Base-by-base conservation (phyloP, 2,329 filamentous ascomycete species). In the Xylariaceae sp. region DNA sequence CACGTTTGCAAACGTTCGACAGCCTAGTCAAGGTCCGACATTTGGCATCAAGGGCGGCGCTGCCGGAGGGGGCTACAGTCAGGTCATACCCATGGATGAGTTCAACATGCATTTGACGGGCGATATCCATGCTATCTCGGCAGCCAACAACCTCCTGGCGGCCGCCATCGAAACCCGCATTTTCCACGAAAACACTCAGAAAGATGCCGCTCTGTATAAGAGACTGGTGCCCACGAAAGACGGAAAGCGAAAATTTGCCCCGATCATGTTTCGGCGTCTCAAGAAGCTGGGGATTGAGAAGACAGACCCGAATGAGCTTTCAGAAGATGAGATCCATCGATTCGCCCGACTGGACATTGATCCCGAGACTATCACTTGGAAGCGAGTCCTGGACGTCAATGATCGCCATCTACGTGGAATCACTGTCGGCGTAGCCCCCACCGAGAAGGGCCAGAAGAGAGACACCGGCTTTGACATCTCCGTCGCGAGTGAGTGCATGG, bases 71-170 rank as follows among this genome's bases (percentile, higher is more conserved):
- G 92, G 92, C 24, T 98, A 96, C 75, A 94, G 87, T 60, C 92
- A 98, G 61, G 92, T 98, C 55, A 96, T 98, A 51, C 92, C 92
- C 38, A 98, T 98, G 92, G 92, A 98, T 52, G 92, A 98, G 61
- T 98, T 98, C 70, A 98, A 98, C 64, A 69, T 98, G 55, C 92
- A 98, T 60, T 67, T 98, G 52, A 98, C 92, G 35, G 92, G 92
- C 52, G 92, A 98, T 58, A 96, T 98, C 37, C 92, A 98, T 59
- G 92, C 92, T 45, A 92, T 98, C 53, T 88, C 88, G 33, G 90
- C 90, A 18, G 92, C 92, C 23, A 98, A 96, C 73, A 98, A 98
- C 64, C 71, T 98, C 37, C 75, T 98, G 27, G 90, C 92, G 28
- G 92, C 92, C 35, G 92, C 92, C 22, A 93, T 98, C 43, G 92